Evolutionary conservation across 352 stramenopile species (phyloP).

Genomic region (Saprolegnia diclina): DNA sequence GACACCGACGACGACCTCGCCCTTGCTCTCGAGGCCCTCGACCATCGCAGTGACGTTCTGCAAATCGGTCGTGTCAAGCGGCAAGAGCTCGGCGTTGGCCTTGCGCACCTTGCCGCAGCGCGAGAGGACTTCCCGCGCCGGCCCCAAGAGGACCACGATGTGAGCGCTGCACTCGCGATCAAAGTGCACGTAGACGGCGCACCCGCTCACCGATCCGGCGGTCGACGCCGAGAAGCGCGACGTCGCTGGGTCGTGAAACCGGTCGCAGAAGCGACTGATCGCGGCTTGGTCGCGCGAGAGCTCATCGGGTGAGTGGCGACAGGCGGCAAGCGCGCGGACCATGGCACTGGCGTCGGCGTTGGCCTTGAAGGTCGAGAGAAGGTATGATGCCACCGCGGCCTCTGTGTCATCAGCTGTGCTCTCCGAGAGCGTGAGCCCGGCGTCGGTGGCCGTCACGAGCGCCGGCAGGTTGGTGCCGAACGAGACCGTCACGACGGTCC

Average conservation of each 20-base stretch:
- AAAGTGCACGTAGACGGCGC: conserved; percentile 54
- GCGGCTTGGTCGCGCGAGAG: conserved; percentile 42
- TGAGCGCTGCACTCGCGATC: conserved; percentile 44
- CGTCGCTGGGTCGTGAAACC: conserved; percentile 34
- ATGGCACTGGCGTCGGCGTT: conserved; percentile 41
- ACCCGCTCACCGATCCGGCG: conserved; percentile 42
- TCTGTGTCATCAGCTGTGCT: conserved; percentile 40
- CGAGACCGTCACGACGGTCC: conserved; percentile 38
- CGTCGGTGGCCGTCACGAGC: conserved; percentile 40
- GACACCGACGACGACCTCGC: conserved; percentile 48
- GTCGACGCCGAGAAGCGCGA: conserved; percentile 40
- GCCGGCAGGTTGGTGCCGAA: conserved; percentile 42
- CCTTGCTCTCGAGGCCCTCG: conserved; percentile 38
- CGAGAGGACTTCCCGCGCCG: conserved; percentile 44
- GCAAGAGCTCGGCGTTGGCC: conserved; percentile 8
- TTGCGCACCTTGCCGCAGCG: conserved; percentile 43
- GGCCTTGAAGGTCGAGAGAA: conserved; percentile 34
- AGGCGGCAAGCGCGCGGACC: conserved; percentile 41
- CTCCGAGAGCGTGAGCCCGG: conserved; percentile 40
- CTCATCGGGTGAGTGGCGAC: conserved; percentile 27
- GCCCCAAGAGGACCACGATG: conserved; percentile 43
- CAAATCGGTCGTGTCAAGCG: conserved; percentile 42
- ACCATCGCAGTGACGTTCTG: conserved; percentile 44
- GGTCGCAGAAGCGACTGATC: conserved; percentile 43
- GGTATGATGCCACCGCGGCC: conserved; percentile 41